Evolutionary conservation across 2,329 filamentous ascomycete species (phyloP), one percentile per base, ranked within the genome.

Genomic region (Cephalotrichum gorgonifer): DNA sequence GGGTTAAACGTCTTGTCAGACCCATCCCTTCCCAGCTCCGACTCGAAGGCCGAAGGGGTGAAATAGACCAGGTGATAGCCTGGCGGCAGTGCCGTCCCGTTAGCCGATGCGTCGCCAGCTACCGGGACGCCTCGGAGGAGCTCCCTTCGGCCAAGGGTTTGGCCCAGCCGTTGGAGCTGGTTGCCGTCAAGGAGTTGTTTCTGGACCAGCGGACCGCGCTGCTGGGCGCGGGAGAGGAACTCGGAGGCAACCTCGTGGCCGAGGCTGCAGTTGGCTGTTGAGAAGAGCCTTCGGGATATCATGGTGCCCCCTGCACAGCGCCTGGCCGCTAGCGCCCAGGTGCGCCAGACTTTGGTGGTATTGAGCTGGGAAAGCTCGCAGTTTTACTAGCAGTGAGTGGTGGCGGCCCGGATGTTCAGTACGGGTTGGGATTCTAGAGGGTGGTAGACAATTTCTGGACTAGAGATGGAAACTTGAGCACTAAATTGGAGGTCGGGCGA

Each of bases 51-150:
- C 0, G 65, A 64, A 0, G 80, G 78, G 0, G 79, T 81, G 57
- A 85, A 84, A 59, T 83, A 85, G 0, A 73, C 74, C 0, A 85
- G 67, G 56, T 85, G 81, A 53, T 82, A 79, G 2, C 76, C 79
- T 0, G 76, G 70, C 0, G 79, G 79, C 1, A 83, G 52, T 0
- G 71, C 70, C 0, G 75, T 78, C 7, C 73, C 73, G 0, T 57
- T 44, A 0, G 62, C 55, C 0, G 73, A 69, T 0, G 69, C 50
- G 1, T 59, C 49, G 28, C 63, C 58, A 6, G 68, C 65, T 4
- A 74, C 55, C 42, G 70, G 62, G 5, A 64, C 55, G 1, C 63
- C 65, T 0, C 63, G 60, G 6, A 80, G 60, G 5, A 59, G 55
- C 20, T 44, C 43, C 1, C 66, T 64, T 2, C 78, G 74, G 22